A percentile compares a stretch with the other conserved stretches of the same genome.
These are phyloP conservation scores for Botrytis aclada DNA, from an alignment of 2,329 filamentous ascomycete genomes.

Conservation along the genomic window DNA sequence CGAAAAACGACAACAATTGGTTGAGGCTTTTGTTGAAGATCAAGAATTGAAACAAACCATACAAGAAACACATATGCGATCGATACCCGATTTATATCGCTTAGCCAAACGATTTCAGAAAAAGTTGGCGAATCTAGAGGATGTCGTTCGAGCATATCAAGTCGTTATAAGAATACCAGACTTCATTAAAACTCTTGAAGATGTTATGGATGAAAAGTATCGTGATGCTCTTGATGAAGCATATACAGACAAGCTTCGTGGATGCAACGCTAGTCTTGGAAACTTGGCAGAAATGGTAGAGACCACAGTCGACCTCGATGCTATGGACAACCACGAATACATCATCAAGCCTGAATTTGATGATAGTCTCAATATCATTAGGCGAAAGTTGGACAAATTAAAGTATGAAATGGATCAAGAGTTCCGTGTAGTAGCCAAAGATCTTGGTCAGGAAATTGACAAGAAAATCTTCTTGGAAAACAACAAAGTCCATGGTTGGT, in stretches of 20 bases:
- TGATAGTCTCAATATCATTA: constrained; percentile 80
- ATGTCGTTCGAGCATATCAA: constrained; percentile 94
- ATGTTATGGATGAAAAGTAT: constrained; percentile 93
- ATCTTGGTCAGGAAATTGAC: constrained; percentile 87
- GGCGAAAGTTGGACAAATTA: constrained; percentile 84
- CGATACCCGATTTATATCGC: constrained; percentile 90
- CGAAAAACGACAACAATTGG: constrained; percentile 85
- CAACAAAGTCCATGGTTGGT: constrained; percentile 94
- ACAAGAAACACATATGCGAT: constrained; percentile 91
- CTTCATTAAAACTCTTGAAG: constrained; percentile 84
- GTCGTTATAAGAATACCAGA: constrained; percentile 88
- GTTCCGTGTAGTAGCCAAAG: constrained; percentile 70
- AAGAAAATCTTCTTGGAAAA: constrained; percentile 99
- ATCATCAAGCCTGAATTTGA: constrained; percentile 99
- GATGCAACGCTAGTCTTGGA: constrained; percentile 72
- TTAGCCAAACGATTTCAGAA: constrained; percentile 93
- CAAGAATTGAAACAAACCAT: constrained; percentile 92
- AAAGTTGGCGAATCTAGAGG: constrained; percentile 85
- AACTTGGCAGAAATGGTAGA: constrained; percentile 98
- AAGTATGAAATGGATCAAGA: constrained; percentile 80
- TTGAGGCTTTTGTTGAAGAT: constrained; percentile 90
- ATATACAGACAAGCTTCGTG: constrained; percentile 80
- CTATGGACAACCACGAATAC: constrained; percentile 94
- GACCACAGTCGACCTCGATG: constrained; percentile 93
- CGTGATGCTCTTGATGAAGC: constrained; percentile 80